Evolutionary conservation across 139 green algal species (phyloP).

Genomic region (Coccomyxa sp.): DNA sequence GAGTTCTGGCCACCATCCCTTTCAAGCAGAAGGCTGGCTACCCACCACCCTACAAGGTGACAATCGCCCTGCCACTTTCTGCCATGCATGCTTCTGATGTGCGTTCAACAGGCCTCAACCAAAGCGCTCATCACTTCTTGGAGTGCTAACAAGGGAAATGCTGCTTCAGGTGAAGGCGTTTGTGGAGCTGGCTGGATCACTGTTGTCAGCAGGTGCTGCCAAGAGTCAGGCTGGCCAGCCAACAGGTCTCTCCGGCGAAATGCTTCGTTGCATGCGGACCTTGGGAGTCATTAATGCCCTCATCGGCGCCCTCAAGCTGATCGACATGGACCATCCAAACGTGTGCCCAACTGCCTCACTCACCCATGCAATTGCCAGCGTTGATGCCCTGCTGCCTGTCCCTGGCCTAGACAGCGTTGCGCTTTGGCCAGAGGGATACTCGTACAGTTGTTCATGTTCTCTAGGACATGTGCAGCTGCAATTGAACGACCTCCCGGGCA

Average conservation of each 20-base stretch:
- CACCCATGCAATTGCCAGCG: no score
- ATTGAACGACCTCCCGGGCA: no score
- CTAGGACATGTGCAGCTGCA: no score
- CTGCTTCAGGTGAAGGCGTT: constrained; percentile 45
- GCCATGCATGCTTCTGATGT: neutral
- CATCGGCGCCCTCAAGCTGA: constrained; percentile 28
- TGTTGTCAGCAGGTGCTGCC: constrained; percentile 34
- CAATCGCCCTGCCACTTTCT: neutral
- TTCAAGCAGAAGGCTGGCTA: constrained; percentile 27
- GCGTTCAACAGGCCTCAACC: neutral
- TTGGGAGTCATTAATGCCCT: constrained; percentile 64
- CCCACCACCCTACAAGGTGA: constrained; percentile 41
- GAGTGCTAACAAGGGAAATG: neutral
- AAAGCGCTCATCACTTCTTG: neutral
- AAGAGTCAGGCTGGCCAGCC: neutral
- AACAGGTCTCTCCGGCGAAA: constrained; percentile 49
- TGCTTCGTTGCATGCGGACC: constrained; percentile 69
- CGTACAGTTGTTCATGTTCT: no score
- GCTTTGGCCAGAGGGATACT: no score
- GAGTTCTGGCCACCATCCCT: constrained; percentile 3
- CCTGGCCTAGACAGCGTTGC: no score
- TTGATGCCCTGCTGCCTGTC: no score
- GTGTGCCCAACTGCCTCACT: constrained; percentile 2
- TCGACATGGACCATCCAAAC: constrained; percentile 65
- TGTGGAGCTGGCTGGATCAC: constrained; percentile 48